A percentile compares a stretch with the other conserved stretches of the same genome.
Evolutionary conservation across 2,329 filamentous ascomycete genomes (phyloP).

Genomic region (Ascochyta pisi): DNA sequence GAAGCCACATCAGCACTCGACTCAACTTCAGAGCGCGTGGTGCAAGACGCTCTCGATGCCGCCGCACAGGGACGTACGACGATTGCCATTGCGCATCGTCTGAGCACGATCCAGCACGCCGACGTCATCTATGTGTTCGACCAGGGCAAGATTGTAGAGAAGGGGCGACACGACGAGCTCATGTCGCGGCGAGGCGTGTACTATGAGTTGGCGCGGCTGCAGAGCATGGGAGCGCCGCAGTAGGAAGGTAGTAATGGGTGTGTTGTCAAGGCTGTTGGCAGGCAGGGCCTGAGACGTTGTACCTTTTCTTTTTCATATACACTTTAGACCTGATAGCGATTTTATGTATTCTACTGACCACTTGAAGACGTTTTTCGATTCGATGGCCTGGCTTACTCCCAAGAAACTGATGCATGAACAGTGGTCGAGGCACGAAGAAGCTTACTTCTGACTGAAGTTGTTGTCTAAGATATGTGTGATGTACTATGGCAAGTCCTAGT

Average conservation of each 20-base stretch:
- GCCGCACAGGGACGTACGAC: conserved; percentile 88
- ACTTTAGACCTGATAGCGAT: conserved; percentile 10
- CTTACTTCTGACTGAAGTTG: too few relatives aligned
- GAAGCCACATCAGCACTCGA: conserved; percentile 50
- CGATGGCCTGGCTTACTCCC: too few relatives aligned
- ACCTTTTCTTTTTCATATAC: neutral
- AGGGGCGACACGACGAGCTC: conserved; percentile 75
- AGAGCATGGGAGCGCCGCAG: conserved; percentile 46
- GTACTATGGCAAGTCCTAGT: too few relatives aligned
- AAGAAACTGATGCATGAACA: too few relatives aligned
- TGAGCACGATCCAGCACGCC: conserved; percentile 93
- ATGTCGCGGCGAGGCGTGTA: conserved; percentile 52
- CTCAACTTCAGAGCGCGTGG: conserved; percentile 69
- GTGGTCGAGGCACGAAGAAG: too few relatives aligned
- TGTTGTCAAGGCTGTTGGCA: too few relatives aligned
- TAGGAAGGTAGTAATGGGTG: conserved; percentile 2
- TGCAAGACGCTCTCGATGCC: conserved; percentile 80
- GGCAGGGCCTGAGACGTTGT: conserved; percentile 5
- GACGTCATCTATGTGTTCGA: conserved; percentile 98
- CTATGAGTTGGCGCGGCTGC: conserved; percentile 45
- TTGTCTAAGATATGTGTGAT: too few relatives aligned
- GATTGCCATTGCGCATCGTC: conserved; percentile 89
- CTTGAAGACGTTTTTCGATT: too few relatives aligned
- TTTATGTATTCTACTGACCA: neutral
- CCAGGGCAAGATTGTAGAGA: conserved; percentile 83